These are phyloP conservation scores for Lyophyllum shimeji DNA, from an alignment of 768 basidiomycete genomes.

Conservation along the genomic window DNA sequence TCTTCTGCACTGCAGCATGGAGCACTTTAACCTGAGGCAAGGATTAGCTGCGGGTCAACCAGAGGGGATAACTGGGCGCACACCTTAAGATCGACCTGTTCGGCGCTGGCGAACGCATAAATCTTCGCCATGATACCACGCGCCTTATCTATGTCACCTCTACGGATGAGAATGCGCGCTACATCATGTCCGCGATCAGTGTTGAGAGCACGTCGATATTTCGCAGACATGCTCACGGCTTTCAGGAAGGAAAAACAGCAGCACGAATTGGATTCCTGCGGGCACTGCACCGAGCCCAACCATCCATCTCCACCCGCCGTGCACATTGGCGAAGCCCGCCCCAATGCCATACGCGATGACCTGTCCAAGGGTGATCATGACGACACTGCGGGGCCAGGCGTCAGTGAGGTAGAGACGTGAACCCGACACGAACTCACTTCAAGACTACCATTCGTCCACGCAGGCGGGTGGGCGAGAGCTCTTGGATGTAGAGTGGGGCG, in stretches of 20 bases:
- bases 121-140: constrained; percentile 59
- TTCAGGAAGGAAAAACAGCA: constrained; percentile 72
- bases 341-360: constrained; percentile 78
- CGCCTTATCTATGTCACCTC: constrained; percentile 51
- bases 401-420: neutral
- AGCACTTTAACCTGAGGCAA: constrained; percentile 54
- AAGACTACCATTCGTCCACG: constrained; percentile 79
- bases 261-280: constrained; percentile 58
- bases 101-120: constrained; percentile 63
- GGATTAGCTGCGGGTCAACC: neutral
- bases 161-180: constrained; percentile 64
- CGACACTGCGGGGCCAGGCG: constrained; percentile 43
- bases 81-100: constrained; percentile 69
- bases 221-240: constrained; percentile 53
- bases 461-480: constrained; percentile 72
- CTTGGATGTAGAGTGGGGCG: constrained; percentile 82
- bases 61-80: neutral
- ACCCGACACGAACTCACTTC: constrained; percentile 37
- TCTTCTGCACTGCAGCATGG: constrained; percentile 56
- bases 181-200: neutral
- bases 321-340: constrained; percentile 58
- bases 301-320: constrained; percentile 82
- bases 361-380: constrained; percentile 79
- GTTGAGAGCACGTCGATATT: no score
- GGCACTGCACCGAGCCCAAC: constrained; percentile 75